These are phyloP conservation scores for Chaetomiaceae sp. DNA, from an alignment of 2,329 filamentous ascomycete species.

Conservation along the genomic window DNA sequence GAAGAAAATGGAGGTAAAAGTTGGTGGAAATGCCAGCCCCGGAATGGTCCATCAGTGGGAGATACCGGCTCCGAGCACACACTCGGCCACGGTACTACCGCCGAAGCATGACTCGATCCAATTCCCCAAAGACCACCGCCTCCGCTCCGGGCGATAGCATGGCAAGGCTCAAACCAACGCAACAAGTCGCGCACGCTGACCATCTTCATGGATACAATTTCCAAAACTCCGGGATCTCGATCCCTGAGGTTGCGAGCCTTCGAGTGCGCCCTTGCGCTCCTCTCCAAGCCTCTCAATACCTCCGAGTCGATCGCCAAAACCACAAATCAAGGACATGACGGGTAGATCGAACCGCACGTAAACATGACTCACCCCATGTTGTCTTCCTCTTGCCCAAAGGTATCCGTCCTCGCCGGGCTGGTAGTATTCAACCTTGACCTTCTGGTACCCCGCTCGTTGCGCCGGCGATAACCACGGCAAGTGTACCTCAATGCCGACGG, in stretches of 20 bases:
- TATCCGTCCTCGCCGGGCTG: slow-evolving; percentile 4
- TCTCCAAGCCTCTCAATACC: not conserved
- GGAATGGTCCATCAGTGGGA: too few species aligned
- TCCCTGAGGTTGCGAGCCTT: not conserved
- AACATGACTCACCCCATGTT: slow-evolving; percentile 16
- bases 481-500: slow-evolving; percentile 20
- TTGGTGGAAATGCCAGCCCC: not conserved
- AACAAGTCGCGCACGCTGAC: too few species aligned
- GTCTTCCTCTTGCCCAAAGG: slow-evolving; percentile 2
- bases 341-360: not conserved
- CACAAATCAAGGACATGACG: not conserved
- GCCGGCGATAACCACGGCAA: slow-evolving; percentile 18
- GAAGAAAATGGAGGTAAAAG: not conserved
- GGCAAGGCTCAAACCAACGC: too few species aligned
- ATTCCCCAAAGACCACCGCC: too few species aligned
- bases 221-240: not conserved
- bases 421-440: slow-evolving; percentile 17
- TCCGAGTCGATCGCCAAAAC: not conserved
- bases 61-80: too few species aligned
- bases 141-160: too few species aligned
- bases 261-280: too few species aligned
- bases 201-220: too few species aligned
- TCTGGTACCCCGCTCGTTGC: slow-evolving; percentile 14
- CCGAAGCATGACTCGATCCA: too few species aligned
- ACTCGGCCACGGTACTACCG: too few species aligned